A percentile compares a stretch with the other conserved stretches of the same genome.
These are phyloP conservation scores for Prunella vulgaris DNA, from an alignment of 257 asterid genomes.

Conservation along the genomic window DNA sequence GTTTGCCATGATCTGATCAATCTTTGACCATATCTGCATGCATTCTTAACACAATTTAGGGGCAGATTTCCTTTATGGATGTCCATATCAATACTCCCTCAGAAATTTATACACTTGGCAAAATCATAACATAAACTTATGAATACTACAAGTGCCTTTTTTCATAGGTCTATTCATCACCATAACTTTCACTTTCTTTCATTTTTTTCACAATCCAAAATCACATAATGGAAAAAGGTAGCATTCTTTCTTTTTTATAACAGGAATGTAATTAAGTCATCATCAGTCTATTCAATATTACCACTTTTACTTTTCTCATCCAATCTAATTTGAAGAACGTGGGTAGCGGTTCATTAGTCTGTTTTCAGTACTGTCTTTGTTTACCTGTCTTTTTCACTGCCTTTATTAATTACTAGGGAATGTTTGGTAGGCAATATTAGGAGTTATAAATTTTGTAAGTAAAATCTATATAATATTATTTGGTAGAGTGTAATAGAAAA, in stretches of 20 bases:
- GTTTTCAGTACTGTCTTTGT: background rate
- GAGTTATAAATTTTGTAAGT: too few relatives aligned
- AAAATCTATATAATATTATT: too few relatives aligned
- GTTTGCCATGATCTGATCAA: background rate
- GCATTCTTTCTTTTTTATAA: background rate
- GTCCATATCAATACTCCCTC: background rate
- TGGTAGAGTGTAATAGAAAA: too few relatives aligned
- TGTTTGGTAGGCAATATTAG: too few relatives aligned
- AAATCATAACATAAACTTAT: too few relatives aligned
- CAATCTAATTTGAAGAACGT: slow-evolving; percentile 22
- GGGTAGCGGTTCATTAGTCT: slow-evolving; percentile 3
- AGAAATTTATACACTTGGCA: too few relatives aligned
- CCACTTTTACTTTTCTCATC: slow-evolving; percentile 3
- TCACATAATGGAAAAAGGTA: background rate
- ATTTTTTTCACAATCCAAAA: background rate
- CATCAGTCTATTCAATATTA: background rate
- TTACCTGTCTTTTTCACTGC: background rate
- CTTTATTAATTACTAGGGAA: too few relatives aligned
- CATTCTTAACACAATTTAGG: background rate
- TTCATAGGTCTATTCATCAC: background rate
- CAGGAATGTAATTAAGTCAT: background rate
- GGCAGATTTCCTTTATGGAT: background rate
- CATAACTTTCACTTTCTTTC: background rate
- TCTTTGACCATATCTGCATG: background rate
- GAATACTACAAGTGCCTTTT: background rate